Percentiles rank a stretch among this genome's conserved stretches.
Evolutionary conservation across 2,329 filamentous ascomycete genomes (phyloP).

Genomic region (Scedosporium minutisporum): DNA sequence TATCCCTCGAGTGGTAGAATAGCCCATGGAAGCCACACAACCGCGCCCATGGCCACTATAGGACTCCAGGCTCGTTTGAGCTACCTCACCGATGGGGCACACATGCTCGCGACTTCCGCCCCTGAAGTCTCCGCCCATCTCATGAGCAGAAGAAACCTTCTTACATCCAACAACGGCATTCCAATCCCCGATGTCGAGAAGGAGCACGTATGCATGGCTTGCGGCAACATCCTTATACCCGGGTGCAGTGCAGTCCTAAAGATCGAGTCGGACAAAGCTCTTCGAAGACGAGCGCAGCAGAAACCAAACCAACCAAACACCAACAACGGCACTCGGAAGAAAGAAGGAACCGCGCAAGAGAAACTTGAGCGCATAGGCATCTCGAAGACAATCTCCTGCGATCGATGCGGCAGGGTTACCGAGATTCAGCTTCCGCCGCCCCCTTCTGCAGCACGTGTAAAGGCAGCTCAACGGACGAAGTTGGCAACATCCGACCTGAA

Average conservation of each 20-base stretch:
- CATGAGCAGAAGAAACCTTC: constrained; percentile 41
- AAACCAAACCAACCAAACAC: background rate
- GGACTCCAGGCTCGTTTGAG: constrained; percentile 4
- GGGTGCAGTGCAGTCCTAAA: constrained; percentile 29
- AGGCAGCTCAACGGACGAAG: constrained; percentile 7
- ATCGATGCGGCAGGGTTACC: constrained; percentile 34
- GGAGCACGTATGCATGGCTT: constrained; percentile 47
- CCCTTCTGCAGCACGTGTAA: constrained; percentile 10
- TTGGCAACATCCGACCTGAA: constrained; percentile 9
- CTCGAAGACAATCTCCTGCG: constrained; percentile 34
- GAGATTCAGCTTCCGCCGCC: constrained; percentile 29
- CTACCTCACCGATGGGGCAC: constrained; percentile 46
- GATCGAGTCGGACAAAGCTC: constrained; percentile 6
- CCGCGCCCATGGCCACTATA: background rate
- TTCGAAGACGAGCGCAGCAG: background rate
- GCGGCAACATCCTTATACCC: constrained; percentile 50
- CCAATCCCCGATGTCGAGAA: constrained; percentile 36
- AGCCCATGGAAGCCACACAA: background rate
- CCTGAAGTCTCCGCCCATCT: constrained; percentile 51
- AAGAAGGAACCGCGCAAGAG: background rate
- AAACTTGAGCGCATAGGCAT: constrained; percentile 12
- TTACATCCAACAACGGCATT: constrained; percentile 38
- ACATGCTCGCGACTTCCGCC: constrained; percentile 41
- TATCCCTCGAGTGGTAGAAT: background rate
- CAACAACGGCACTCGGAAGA: background rate